Conservation (phyloP, 192 early-diverging fungal species). For the Rhizoclosmatium globosum region DNA sequence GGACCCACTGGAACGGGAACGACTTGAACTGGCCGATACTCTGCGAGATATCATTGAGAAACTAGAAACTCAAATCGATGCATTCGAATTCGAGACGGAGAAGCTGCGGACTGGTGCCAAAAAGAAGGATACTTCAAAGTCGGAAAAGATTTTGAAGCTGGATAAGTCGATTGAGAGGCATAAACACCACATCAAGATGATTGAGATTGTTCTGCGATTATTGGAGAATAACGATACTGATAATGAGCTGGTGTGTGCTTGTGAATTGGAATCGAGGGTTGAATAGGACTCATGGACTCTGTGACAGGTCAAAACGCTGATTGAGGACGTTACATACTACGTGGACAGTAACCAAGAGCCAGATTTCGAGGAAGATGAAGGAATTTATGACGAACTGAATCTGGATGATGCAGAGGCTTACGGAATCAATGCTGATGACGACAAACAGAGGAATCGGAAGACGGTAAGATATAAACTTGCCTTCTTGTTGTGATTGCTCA, state of each 20-base stretch:
- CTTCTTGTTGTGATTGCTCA: neutral
- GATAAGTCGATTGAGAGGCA: conserved; percentile 87
- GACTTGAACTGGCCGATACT: conserved; percentile 85
- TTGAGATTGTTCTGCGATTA: conserved; percentile 93
- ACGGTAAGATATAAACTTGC: neutral
- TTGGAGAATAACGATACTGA: conserved; percentile 91
- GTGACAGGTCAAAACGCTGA: conserved; percentile 74
- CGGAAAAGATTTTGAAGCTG: conserved; percentile 74
- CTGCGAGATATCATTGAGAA: conserved; percentile 84
- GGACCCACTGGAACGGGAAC: conserved; percentile 95
- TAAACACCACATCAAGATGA: conserved; percentile 86
- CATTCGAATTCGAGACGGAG: conserved; percentile 92
- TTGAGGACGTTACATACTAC: conserved; percentile 94
- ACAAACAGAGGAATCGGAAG: conserved; percentile 49
- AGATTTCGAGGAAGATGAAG: conserved; percentile 93
- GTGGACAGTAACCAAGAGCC: conserved; percentile 89
- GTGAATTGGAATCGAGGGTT: neutral
- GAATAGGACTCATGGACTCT: neutral
- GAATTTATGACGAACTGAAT: conserved; percentile 91
- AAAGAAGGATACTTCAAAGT: conserved; percentile 81
- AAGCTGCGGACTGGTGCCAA: conserved; percentile 74
- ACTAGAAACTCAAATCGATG: conserved; percentile 89
- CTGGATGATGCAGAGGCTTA: conserved; percentile 92
- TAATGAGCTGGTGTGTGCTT: conserved; percentile 61
- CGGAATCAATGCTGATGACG: conserved; percentile 79